Evolutionary conservation across 2,329 filamentous ascomycete species (phyloP).

Genomic region (Paracorniculantispora psalliotae): DNA sequence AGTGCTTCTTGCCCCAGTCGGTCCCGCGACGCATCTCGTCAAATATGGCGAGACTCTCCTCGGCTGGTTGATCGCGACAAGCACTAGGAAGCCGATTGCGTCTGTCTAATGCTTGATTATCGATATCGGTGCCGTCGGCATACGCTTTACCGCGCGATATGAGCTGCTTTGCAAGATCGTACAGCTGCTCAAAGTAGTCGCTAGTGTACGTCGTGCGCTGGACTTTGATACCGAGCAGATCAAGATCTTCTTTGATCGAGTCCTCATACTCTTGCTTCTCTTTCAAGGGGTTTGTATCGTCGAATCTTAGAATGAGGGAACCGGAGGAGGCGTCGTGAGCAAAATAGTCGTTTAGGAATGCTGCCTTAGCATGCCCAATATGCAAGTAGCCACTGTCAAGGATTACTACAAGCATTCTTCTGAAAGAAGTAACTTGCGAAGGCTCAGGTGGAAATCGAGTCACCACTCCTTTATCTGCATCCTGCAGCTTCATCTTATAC

Average conservation of each 20-base stretch:
- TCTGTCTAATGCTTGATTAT: slow-evolving; percentile 73
- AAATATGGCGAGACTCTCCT: slow-evolving; percentile 82
- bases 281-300: slow-evolving; percentile 90
- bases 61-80: slow-evolving; percentile 69
- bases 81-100: slow-evolving; percentile 70
- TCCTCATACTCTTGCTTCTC: slow-evolving; percentile 91
- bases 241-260: slow-evolving; percentile 78
- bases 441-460: slow-evolving; percentile 85
- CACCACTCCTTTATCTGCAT: slow-evolving; percentile 75
- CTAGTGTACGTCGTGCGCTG: slow-evolving; percentile 66
- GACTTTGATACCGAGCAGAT: slow-evolving; percentile 70
- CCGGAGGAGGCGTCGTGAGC: slow-evolving; percentile 85
- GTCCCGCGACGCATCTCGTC: slow-evolving; percentile 89
- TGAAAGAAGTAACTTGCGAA: slow-evolving; percentile 46
- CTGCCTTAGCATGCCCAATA: slow-evolving; percentile 85
- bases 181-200: slow-evolving; percentile 91
- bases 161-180: slow-evolving; percentile 74
- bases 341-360: slow-evolving; percentile 84
- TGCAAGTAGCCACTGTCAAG: slow-evolving; percentile 66
- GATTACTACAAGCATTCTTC: not conserved
- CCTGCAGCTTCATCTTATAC: slow-evolving; percentile 75
- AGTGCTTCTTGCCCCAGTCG: slow-evolving; percentile 75
- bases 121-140: slow-evolving; percentile 87
- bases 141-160: slow-evolving; percentile 87
- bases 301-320: slow-evolving; percentile 77